Conservation (phyloP, 2,329 filamentous ascomycete genomes). For the Pestalotiopsis sp. region DNA sequence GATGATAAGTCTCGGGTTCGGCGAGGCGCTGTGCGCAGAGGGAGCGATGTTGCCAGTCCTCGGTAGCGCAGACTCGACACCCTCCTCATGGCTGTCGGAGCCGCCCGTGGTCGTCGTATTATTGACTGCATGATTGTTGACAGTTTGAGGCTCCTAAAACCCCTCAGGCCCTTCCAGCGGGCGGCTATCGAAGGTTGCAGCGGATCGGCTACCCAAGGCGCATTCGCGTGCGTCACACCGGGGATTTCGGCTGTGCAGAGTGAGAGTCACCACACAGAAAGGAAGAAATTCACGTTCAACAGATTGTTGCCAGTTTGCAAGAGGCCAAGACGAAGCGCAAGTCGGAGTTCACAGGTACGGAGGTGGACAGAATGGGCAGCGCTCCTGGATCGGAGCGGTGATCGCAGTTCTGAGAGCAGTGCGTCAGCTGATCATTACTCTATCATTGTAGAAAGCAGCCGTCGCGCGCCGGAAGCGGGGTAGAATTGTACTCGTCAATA, state of each 20-base stretch:
- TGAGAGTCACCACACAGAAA: background rate
- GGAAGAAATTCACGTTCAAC: background rate
- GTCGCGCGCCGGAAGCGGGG: background rate
- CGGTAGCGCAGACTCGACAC: constrained; percentile 11
- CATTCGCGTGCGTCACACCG: background rate
- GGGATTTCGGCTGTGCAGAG: background rate
- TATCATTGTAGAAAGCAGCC: background rate
- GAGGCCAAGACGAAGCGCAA: background rate
- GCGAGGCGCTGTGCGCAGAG: constrained; percentile 34
- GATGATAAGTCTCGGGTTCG: constrained; percentile 56
- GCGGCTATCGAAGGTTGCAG: background rate
- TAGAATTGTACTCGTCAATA: background rate
- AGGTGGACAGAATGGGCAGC: background rate
- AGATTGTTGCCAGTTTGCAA: background rate
- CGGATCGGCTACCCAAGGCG: background rate
- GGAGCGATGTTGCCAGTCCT: constrained; percentile 32
- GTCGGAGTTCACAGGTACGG: background rate
- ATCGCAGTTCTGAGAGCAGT: background rate
- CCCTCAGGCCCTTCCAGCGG: background rate
- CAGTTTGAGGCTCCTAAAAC: background rate
- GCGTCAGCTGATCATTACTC: background rate
- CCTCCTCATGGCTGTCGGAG: constrained; percentile 16
- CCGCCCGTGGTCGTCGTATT: constrained; percentile 23
- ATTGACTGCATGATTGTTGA: constrained; percentile 25
- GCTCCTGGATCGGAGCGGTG: constrained; percentile 4